Percentiles rank a stretch among this genome's conserved stretches.
phyloP scores from a whole-genome alignment of 2,329 filamentous ascomycete genomes.

The Colletotrichum gloeosporioides region DNA sequence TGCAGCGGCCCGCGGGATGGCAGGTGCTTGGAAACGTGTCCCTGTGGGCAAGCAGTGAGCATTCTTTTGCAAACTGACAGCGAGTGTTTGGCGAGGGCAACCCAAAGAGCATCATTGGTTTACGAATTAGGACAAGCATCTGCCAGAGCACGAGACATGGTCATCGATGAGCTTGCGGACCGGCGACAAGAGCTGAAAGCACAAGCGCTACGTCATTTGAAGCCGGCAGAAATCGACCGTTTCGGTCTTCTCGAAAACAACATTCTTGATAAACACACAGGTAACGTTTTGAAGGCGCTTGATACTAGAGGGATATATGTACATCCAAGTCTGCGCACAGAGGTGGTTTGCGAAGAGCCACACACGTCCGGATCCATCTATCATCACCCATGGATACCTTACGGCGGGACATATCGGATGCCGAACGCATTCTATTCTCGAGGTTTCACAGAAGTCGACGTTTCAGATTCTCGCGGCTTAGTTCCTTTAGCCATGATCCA shows the following conservation, averaged over 20 bases:
- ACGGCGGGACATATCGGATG: too few species aligned
- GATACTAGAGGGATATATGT: not conserved
- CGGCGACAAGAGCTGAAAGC: not conserved
- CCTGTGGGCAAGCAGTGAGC: not conserved
- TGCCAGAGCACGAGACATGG: not conserved
- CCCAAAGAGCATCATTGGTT: fast-evolving
- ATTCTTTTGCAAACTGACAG: not conserved
- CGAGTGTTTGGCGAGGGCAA: not conserved
- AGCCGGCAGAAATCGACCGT: not conserved
- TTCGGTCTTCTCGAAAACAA: not conserved
- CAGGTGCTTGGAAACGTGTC: not conserved
- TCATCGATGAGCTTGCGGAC: not conserved
- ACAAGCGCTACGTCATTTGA: not conserved
- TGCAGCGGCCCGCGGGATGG: fast-evolving
- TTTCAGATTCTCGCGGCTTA: fast-evolving
- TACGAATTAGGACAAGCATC: too few species aligned
- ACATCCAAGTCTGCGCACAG: not conserved
- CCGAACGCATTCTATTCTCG: not conserved
- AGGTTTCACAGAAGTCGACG: not conserved
- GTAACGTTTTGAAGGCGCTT: not conserved
- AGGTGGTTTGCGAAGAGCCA: fast-evolving
- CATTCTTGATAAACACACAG: not conserved
- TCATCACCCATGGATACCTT: too few species aligned
- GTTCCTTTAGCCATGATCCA: not conserved
- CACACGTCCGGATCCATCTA: not conserved